Conservation (phyloP, 169 alveolate genomes). For the Eimeria acervulina region DNA sequence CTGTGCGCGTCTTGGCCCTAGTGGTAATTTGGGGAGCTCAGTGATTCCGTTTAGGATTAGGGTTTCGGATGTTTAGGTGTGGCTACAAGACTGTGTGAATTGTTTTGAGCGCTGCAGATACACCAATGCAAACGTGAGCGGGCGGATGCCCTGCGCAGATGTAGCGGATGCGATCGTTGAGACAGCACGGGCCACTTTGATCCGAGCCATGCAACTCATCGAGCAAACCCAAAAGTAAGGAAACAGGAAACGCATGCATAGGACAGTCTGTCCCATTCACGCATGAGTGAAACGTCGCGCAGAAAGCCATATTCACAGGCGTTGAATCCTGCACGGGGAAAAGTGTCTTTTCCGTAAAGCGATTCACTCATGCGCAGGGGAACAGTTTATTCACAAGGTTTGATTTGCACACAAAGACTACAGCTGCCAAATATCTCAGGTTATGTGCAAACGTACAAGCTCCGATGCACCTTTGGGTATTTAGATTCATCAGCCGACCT, state of each 20-base stretch:
- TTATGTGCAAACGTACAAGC: background rate
- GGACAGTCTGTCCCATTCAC: too few species aligned
- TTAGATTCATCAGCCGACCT: background rate
- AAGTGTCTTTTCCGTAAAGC: background rate
- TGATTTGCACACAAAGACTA: background rate
- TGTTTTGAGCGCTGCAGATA: slow-evolving; percentile 89
- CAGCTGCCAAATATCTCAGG: too few species aligned
- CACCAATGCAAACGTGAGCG: slow-evolving; percentile 98
- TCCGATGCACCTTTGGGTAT: background rate
- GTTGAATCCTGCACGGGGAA: background rate
- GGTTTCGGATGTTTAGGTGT: background rate
- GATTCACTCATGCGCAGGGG: background rate
- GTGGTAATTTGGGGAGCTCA: background rate
- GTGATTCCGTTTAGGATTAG: background rate
- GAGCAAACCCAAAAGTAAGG: slow-evolving; percentile 86
- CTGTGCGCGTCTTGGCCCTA: background rate
- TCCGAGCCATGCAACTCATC: slow-evolving; percentile 93
- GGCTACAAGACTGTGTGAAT: background rate
- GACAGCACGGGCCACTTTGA: slow-evolving; percentile 97
- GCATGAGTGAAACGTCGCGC: background rate
- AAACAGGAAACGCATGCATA: background rate
- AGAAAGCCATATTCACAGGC: background rate
- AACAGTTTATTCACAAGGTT: background rate
- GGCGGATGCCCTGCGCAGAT: slow-evolving; percentile 98
- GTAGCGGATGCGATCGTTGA: slow-evolving; percentile 98